These are phyloP conservation scores for Salix udensis DNA, from an alignment of 345 rosid genomes.

Conservation along the genomic window DNA sequence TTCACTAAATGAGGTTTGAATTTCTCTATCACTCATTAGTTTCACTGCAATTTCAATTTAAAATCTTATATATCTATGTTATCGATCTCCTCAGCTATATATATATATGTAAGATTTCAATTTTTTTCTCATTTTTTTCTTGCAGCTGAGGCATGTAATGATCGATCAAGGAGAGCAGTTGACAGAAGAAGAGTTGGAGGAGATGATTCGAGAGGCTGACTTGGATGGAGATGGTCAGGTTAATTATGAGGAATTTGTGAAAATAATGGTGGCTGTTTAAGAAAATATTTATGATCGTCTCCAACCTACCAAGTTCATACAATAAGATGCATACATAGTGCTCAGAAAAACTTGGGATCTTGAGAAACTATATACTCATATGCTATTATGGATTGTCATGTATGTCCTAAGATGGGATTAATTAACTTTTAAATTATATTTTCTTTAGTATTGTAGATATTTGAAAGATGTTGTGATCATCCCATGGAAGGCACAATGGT, in stretches of 20 bases:
- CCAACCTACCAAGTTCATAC: neutral
- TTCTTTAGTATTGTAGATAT: neutral
- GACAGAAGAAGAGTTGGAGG: constrained; percentile 49
- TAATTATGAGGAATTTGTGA: constrained; percentile 63
- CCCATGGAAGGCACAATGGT: too few species aligned
- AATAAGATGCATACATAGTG: neutral
- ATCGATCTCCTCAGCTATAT: too few species aligned
- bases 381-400: neutral
- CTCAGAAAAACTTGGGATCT: neutral
- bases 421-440: neutral
- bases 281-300: neutral
- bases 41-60: too few species aligned
- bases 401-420: neutral
- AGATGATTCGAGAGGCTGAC: constrained; percentile 56
- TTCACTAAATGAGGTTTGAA: constrained; percentile 19
- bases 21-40: neutral
- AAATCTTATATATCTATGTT: too few species aligned
- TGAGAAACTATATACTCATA: neutral
- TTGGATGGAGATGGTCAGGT: constrained; percentile 61
- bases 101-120: neutral
- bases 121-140: too few species aligned
- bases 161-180: constrained; percentile 47
- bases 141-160: constrained; percentile 58
- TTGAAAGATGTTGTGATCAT: too few species aligned
- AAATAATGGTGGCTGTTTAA: constrained; percentile 51